Base-by-base conservation (phyloP, 495 filamentous ascomycete genomes). In the Lindgomyces ingoldianus region DNA sequence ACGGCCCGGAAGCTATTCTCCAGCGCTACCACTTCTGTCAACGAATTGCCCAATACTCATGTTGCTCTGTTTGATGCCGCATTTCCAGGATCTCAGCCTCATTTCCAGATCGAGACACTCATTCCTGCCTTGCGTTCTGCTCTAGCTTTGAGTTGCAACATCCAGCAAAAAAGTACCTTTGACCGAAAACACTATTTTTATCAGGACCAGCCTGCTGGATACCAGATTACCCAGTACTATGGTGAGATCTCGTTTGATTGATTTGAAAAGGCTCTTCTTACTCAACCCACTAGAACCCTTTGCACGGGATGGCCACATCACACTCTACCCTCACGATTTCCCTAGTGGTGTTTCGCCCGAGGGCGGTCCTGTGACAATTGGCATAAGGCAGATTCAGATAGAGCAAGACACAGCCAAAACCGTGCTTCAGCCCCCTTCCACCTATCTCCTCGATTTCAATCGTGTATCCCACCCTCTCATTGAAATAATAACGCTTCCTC, bases 181-280 rank as follows among this genome's bases (percentile, higher is more conserved):
- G 94, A 99, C 76, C 83, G 94, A 51, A 99, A 99, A 74, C 94
- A 99, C 71, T 99, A 99, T 74, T 97, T 97, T 76, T 95, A 97
- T 77, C 93, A 92, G 82, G 94, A 99, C 75, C 94, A 99, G 73
- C 94, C 95, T 6, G 80, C 88, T 0, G 94, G 94, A 0, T 99
- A 98, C 75, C 94, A 99, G 74, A 94, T 99, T 58, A 99, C 94
- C 6, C 95, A 99, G 71, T 98, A 92, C 76, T 96, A 88, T 70
- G 82, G 82, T 84, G 85, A 69, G 71, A 25, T 21, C 2, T 27
- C n/a, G n/a, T 29, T 22, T 29, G 16, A 25, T 3, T 58, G 11
- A 14, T 6, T 25, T 16, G n/a, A n/a, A 25, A n/a, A 30, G 0
- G 16, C 51, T 26, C 41, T 46, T 18, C 19, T 33, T 25, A 57